Percentiles rank a stretch among this genome's conserved stretches.
Evolutionary conservation across 2,329 filamentous ascomycete species (phyloP).

Genomic region (Penicillium fuscoglaucum): DNA sequence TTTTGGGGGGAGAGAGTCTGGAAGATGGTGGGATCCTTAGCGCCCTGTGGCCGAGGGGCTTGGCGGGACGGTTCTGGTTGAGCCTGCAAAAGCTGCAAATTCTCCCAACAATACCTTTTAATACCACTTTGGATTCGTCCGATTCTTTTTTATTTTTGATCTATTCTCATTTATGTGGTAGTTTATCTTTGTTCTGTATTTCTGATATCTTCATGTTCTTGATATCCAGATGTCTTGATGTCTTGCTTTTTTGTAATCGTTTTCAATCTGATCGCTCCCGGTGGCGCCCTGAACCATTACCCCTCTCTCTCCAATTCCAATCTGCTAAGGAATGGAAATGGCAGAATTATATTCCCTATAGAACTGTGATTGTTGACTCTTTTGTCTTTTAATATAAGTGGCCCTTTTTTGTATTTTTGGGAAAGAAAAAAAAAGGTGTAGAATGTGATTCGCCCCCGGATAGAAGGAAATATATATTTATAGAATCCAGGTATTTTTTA

Average conservation of each 20-base stretch:
- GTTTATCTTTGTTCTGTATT: neutral
- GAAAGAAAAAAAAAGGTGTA: neutral
- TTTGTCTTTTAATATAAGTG: neutral
- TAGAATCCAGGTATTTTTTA: neutral
- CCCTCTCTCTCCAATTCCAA: conserved; percentile 9
- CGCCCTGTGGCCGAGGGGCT: conserved; percentile 43
- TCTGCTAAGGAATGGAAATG: neutral
- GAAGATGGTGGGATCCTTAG: conserved; percentile 44
- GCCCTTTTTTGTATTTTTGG: neutral
- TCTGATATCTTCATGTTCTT: neutral
- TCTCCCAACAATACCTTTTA: conserved; percentile 32
- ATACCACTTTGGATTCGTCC: neutral
- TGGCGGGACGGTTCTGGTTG: conserved; percentile 37
- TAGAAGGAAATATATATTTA: conserved; percentile 1
- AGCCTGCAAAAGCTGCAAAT: conserved; percentile 21
- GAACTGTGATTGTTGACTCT: neutral
- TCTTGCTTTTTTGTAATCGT: neutral
- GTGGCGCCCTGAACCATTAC: conserved; percentile 6
- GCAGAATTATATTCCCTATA: neutral
- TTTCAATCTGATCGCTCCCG: conserved; percentile 3
- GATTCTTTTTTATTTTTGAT: neutral
- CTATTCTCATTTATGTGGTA: too few species aligned
- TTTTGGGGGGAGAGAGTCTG: conserved; percentile 35
- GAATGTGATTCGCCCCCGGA: neutral
- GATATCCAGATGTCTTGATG: neutral